Evolutionary conservation across 371 early-diverging fungal genomes (phyloP).

Genomic region (Actinomortierella wolfii): DNA sequence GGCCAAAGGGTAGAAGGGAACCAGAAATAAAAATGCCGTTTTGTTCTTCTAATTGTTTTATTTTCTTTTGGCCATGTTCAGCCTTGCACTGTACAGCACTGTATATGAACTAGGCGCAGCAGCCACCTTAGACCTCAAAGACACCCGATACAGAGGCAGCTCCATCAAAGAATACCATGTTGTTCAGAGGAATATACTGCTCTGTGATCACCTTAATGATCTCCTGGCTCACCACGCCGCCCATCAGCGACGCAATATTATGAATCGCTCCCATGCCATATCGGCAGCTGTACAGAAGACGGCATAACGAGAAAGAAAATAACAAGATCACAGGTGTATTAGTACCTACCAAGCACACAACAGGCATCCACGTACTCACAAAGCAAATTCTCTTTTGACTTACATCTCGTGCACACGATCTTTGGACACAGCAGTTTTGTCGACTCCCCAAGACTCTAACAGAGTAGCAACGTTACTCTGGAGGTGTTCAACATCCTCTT

Average conservation of each 20-base stretch:
- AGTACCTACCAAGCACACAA: neutral
- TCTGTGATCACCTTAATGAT: slow-evolving; percentile 91
- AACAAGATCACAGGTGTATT: neutral
- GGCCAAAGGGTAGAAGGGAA: no score
- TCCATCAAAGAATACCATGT: slow-evolving; percentile 85
- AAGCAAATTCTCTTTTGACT: slow-evolving; percentile 10
- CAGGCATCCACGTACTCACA: neutral
- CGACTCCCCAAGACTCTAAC: slow-evolving; percentile 34
- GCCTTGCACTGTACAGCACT: no score
- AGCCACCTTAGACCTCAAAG: slow-evolving; percentile 24
- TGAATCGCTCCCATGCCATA: slow-evolving; percentile 80
- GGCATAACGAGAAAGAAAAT: neutral
- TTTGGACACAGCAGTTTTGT: slow-evolving; percentile 21
- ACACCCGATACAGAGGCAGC: slow-evolving; percentile 33
- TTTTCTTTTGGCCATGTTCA: no score
- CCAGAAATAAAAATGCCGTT: no score
- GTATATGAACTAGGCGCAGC: no score
- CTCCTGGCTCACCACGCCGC: slow-evolving; percentile 95
- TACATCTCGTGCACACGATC: slow-evolving; percentile 57
- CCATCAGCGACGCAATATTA: slow-evolving; percentile 85
- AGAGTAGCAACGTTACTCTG: slow-evolving; percentile 27
- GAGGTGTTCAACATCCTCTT: slow-evolving; percentile 49
- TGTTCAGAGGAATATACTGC: slow-evolving; percentile 90
- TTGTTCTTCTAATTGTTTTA: no score
- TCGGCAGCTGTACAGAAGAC: slow-evolving; percentile 59